phyloP scores from a whole-genome alignment of 2,329 filamentous ascomycete species.

The Aspergillus brasiliensis region DNA sequence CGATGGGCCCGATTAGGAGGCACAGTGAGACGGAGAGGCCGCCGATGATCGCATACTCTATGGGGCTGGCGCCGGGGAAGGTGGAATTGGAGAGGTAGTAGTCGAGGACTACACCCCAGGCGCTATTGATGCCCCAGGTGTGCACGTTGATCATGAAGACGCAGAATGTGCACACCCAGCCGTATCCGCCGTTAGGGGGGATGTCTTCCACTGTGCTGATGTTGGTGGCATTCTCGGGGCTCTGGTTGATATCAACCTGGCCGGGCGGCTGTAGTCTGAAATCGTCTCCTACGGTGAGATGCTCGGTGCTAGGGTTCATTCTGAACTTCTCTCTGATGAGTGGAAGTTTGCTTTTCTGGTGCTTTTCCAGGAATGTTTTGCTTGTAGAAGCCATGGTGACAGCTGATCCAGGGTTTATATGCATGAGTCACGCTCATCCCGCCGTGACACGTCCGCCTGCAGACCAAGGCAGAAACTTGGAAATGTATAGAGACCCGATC shows the following conservation, averaged over 20 bases:
- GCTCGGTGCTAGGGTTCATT: not conserved
- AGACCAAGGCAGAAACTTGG: too few species aligned
- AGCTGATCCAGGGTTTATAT: too few species aligned
- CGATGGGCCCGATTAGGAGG: conserved; percentile 27
- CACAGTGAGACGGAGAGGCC: conserved; percentile 30
- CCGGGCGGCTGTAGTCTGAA: not conserved
- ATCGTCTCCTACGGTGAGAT: not conserved
- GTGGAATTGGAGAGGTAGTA: conserved; percentile 41
- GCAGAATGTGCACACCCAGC: conserved; percentile 31
- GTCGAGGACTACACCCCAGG: conserved; percentile 48
- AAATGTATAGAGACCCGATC: too few species aligned
- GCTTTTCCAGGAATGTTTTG: too few species aligned
- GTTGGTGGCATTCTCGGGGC: not conserved
- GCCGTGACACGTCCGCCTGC: too few species aligned
- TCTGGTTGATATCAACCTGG: not conserved
- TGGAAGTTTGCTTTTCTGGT: too few species aligned
- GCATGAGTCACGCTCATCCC: too few species aligned
- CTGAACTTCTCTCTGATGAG: not conserved
- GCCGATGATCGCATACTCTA: conserved; percentile 37
- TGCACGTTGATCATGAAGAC: conserved; percentile 34
- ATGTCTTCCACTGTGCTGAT: conserved; percentile 11
- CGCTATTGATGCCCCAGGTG: conserved; percentile 35
- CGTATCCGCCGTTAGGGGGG: conserved; percentile 34
- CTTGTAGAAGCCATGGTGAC: too few species aligned
- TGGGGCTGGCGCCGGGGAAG: conserved; percentile 25